These are phyloP conservation scores for Fusarium neocosmosporiellum DNA, from an alignment of 2,329 filamentous ascomycete genomes.

Conservation along the genomic window DNA sequence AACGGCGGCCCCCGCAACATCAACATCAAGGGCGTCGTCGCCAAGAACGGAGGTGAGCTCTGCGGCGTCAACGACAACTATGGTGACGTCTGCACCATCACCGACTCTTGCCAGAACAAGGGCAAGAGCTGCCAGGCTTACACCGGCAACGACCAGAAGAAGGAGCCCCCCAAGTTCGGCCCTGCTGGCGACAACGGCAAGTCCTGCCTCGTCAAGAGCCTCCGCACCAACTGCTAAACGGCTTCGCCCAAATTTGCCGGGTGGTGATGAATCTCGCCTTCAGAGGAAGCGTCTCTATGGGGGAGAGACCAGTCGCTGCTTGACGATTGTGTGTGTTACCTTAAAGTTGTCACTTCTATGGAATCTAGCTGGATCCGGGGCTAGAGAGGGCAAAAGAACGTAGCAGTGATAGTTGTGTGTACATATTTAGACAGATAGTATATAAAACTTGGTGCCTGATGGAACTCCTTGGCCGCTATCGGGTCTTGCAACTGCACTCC, in stretches of 20 bases:
- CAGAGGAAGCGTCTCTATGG: not conserved
- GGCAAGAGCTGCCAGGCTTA: conserved; percentile 8
- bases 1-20: conserved; percentile 4
- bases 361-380: not conserved
- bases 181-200: not conserved
- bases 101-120: conserved; percentile 5
- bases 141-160: not conserved
- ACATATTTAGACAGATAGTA: not conserved
- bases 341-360: not conserved
- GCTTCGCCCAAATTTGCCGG: not conserved
- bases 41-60: not conserved
- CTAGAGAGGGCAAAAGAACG: not conserved
- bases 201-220: conserved; percentile 1
- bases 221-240: not conserved
- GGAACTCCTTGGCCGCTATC: not conserved
- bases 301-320: not conserved
- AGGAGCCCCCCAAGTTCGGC: conserved; percentile 4
- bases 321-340: not conserved
- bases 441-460: not conserved
- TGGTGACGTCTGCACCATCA: not conserved
- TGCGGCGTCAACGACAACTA: conserved; percentile 8
- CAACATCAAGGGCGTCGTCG: not conserved
- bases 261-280: not conserved
- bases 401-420: not conserved
- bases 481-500: not conserved